Evolutionary conservation across 2,329 filamentous ascomycete species (phyloP), one percentile per base, ranked within the genome.

Genomic region (Trichophyton simii): DNA sequence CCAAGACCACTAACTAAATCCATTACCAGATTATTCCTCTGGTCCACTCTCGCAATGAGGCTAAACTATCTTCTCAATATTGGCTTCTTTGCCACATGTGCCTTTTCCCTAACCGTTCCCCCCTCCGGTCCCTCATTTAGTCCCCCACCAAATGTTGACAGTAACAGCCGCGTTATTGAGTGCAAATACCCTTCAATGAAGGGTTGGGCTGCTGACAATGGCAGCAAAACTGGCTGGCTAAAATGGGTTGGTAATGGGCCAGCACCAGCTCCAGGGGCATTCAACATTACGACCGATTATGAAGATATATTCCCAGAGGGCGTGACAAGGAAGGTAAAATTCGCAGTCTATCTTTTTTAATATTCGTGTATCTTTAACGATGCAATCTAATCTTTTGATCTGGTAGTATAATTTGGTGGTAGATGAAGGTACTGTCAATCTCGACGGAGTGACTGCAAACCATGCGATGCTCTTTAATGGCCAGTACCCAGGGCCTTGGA

Each of bases 401-500:
- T n/a, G 34, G 38, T 18, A 59, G 57, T 59, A 59, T 34, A 46
- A 38, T 6, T 48, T 59, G 42, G 42, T 34, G 22, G 25, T 59
- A 8, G 42, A 48, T 15, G 42, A 59, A 28, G 38, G 42, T 34
- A 31, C 22, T 36, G 57, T 59, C 25, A 59, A 59, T 34, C 36
- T 59, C 8, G 57, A 59, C n/a, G 57, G 57, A 34, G 57, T 46
- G n/a, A 8, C 20, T 3, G n/a, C 41, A 8, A 31, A 28, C 11
- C 57, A 59, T 25, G 57, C 57, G 6, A 59, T 42, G 57, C 28
- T 46, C 8, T 60, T 72, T 62, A 75, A 72, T 58, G 70, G 68
- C 15, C 64, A 68, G 7, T 71, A 72, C 25, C 71, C 71, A 0
- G 72, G 72, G 3, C 72, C 72, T 1, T 66, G 68, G 3, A 68